A percentile compares a stretch with the other conserved stretches of the same genome.
Evolutionary conservation across 225 moss, liverwort and hornwort species (phyloP).

Genomic region (Sphagnum tenellum): DNA sequence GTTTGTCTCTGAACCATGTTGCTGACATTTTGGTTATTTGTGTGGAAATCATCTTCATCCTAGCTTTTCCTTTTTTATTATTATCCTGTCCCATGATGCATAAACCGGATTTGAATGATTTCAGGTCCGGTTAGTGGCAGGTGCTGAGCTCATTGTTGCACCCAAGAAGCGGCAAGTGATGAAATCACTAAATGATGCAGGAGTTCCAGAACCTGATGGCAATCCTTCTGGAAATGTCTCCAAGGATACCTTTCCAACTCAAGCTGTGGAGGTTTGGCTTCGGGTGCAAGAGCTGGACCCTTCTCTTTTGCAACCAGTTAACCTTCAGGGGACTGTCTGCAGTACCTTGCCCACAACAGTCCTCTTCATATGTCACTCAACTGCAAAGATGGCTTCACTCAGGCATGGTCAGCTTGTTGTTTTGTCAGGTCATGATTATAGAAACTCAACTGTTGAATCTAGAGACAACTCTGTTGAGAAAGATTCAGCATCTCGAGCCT

Average conservation of each 20-base stretch:
- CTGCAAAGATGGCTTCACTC: constrained; percentile 42
- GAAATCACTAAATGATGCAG: constrained; percentile 10
- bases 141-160: constrained; percentile 84
- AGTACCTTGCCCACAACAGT: constrained; percentile 74
- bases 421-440: constrained; percentile 28
- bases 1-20: no score
- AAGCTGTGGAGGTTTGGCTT: constrained; percentile 55
- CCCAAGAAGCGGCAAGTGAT: constrained; percentile 63
- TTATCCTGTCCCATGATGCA: no score
- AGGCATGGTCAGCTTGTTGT: constrained; percentile 68
- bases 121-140: constrained; percentile 87
- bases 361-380: constrained; percentile 54
- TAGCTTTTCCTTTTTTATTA: no score
- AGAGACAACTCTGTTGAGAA: constrained; percentile 12
- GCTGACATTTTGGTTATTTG: no score
- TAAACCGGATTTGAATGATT: constrained; percentile 1
- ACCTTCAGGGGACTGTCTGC: constrained; percentile 43
- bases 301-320: constrained; percentile 42
- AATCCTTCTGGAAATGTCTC: constrained; percentile 3
- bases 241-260: constrained; percentile 2
- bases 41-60: no score
- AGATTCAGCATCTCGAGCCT: constrained; percentile 1
- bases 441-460: neutral
- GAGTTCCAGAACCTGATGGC: constrained; percentile 14
- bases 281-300: constrained; percentile 84